A percentile compares a stretch with the other conserved stretches of the same genome.
Evolutionary conservation across 371 early-diverging fungal species (phyloP).

Genomic region (Synchytrium microbalum): DNA sequence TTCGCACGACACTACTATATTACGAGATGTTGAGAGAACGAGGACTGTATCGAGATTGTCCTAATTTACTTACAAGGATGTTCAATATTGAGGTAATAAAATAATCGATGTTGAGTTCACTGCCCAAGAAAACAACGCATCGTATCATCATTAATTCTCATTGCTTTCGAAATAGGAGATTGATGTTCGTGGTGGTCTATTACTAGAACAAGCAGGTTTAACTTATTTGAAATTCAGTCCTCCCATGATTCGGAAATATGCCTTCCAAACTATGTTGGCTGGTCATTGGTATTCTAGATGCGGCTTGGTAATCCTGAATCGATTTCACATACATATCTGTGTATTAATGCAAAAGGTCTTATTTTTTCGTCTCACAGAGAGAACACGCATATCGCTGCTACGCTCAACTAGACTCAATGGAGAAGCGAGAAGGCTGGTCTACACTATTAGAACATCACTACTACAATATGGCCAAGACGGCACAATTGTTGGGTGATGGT

Average conservation of each 20-base stretch:
- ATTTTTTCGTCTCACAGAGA: conserved; percentile 45
- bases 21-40: conserved; percentile 70
- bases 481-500: conserved; percentile 27
- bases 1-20: conserved; percentile 66
- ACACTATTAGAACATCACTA: conserved; percentile 78
- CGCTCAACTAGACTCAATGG: conserved; percentile 49
- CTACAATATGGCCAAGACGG: conserved; percentile 75
- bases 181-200: conserved; percentile 66
- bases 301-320: conserved; percentile 22
- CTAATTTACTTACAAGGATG: conserved; percentile 59
- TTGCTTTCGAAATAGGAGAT: conserved; percentile 17
- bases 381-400: conserved; percentile 73
- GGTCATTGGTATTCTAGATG: conserved; percentile 70
- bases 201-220: conserved; percentile 83
- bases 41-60: conserved; percentile 60
- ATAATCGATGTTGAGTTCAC: too few species aligned
- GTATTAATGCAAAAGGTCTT: too few species aligned
- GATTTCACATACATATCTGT: background rate
- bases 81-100: conserved; percentile 57
- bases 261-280: conserved; percentile 80
- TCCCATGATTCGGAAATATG: conserved; percentile 73
- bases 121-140: too few species aligned
- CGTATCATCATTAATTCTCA: too few species aligned
- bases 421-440: conserved; percentile 63
- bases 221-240: conserved; percentile 53